Evolutionary conservation across 2,329 filamentous ascomycete species (phyloP), one percentile per base, ranked within the genome.

Genomic region (Trematosphaeria pertusa): DNA sequence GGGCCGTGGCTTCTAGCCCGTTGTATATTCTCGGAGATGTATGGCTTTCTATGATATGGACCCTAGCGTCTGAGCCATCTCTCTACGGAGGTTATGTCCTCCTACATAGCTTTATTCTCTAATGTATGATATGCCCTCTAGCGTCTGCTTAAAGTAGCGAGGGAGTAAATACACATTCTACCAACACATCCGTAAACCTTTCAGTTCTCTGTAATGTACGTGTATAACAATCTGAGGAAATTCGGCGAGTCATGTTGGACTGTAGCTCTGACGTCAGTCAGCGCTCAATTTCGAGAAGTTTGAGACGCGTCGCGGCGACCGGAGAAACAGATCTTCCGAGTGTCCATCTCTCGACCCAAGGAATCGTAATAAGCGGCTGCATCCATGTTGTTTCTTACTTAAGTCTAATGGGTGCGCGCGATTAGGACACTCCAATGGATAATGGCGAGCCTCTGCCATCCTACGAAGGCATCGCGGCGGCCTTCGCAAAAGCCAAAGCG

Each of bases 91-190:
- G 66, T 64, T 66, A 70, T 68, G 60, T 57, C 68, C 66, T 71
- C 61, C 58, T 71, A 69, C 53, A 71, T 73, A 72, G 61, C 64
- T 71, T 59, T 71, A 72, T 72, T 71, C 58, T 58, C 50, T 73
- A 73, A 73, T 73, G 69, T 72, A 73, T 73, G 62, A 67, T 69
- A 67, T 55, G 54, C 57, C 61, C 54, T 59, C 44, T 24, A 56
- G 61, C 61, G 57, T 44, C 65, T 69, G 65, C 49, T 49, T 19
- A 41, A 40, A 56, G 58, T 62, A 66, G 64, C 61, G 53, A 49
- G 62, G 64, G 65, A 65, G 59, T 64, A 60, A 65, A 70, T 71
- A 67, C 65, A 67, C 61, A 46, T 42, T 58, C 63, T 61, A 50
- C 47, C 50, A 56, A 57, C 17, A 54, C 43, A 15, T 37, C 18